These are phyloP conservation scores for Wickerhamomyces hampshirensis DNA, from an alignment of 805 yeast genomes.

Conservation along the genomic window DNA sequence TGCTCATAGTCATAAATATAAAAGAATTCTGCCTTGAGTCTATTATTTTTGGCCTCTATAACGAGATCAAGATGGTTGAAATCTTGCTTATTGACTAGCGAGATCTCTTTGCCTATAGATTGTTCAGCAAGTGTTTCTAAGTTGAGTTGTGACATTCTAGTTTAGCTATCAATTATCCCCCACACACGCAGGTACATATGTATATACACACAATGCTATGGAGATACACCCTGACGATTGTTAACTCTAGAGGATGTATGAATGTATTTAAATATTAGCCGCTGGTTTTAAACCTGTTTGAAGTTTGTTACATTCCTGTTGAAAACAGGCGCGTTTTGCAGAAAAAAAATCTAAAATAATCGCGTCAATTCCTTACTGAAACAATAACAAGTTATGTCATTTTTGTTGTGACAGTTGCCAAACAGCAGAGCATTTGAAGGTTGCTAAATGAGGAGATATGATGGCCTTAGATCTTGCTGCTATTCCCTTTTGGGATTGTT, in stretches of 20 bases:
- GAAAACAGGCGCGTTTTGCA: background rate
- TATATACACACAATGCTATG: too few relatives aligned
- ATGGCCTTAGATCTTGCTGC: too few relatives aligned
- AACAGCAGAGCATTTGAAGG: too few relatives aligned
- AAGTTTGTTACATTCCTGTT: background rate
- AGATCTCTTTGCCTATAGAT: slow-evolving; percentile 24
- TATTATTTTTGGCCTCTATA: slow-evolving; percentile 25
- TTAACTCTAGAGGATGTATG: background rate
- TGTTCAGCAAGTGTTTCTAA: slow-evolving; percentile 23
- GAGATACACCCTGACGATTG: too few relatives aligned
- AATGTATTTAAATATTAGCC: background rate
- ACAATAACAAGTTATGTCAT: too few relatives aligned
- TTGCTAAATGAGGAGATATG: too few relatives aligned
- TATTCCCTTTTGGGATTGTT: too few relatives aligned
- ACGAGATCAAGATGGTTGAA: slow-evolving; percentile 24
- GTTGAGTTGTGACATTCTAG: slow-evolving; percentile 6
- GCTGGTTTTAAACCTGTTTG: background rate
- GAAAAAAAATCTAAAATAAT: background rate
- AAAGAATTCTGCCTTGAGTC: slow-evolving; percentile 26
- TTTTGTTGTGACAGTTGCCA: too few relatives aligned
- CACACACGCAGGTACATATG: too few relatives aligned
- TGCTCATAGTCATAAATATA: slow-evolving; percentile 30
- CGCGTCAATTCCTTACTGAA: too few relatives aligned
- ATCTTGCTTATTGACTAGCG: slow-evolving; percentile 19
- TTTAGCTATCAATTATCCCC: too few relatives aligned